Percentiles rank a stretch among this genome's conserved stretches.
Evolutionary conservation across 2,329 filamentous ascomycete genomes (phyloP).

Genomic region (Penicillium sp.): DNA sequence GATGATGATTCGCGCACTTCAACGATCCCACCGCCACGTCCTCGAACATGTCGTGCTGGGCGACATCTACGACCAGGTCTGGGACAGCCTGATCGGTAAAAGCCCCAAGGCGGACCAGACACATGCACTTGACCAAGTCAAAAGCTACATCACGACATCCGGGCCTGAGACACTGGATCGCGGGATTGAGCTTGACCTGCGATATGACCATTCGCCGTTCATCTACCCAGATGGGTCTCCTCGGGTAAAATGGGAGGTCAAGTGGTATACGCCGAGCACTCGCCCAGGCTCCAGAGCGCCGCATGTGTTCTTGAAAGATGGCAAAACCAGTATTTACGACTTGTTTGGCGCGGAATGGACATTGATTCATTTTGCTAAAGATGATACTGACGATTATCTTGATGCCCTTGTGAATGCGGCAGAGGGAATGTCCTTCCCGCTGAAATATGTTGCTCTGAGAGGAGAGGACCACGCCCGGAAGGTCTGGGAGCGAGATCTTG

Average conservation of each 20-base stretch:
- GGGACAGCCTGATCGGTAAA: not conserved
- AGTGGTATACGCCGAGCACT: slow-evolving; percentile 34
- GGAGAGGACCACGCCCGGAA: not conserved
- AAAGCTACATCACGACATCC: not conserved
- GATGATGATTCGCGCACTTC: slow-evolving; percentile 30
- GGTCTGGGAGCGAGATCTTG: not conserved
- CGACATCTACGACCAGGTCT: not conserved
- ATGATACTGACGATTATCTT: no score
- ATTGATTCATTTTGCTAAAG: slow-evolving; percentile 21
- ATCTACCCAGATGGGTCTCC: slow-evolving; percentile 19
- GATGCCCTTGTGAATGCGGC: not conserved
- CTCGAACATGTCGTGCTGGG: slow-evolving; percentile 13
- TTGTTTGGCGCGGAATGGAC: slow-evolving; percentile 31
- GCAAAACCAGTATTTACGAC: slow-evolving; percentile 32
- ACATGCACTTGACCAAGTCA: not conserved
- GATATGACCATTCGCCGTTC: slow-evolving; percentile 25
- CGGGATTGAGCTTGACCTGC: slow-evolving; percentile 29
- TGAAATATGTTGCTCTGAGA: not conserved
- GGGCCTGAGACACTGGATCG: slow-evolving; percentile 20
- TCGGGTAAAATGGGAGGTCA: slow-evolving; percentile 21
- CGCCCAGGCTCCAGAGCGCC: slow-evolving; percentile 38
- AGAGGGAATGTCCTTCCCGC: not conserved
- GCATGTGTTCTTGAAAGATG: slow-evolving; percentile 37
- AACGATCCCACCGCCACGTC: slow-evolving; percentile 25
- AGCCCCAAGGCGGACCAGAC: not conserved